Conservation (phyloP, 805 yeast species). For the Kluyveromyces wickerhamii region DNA sequence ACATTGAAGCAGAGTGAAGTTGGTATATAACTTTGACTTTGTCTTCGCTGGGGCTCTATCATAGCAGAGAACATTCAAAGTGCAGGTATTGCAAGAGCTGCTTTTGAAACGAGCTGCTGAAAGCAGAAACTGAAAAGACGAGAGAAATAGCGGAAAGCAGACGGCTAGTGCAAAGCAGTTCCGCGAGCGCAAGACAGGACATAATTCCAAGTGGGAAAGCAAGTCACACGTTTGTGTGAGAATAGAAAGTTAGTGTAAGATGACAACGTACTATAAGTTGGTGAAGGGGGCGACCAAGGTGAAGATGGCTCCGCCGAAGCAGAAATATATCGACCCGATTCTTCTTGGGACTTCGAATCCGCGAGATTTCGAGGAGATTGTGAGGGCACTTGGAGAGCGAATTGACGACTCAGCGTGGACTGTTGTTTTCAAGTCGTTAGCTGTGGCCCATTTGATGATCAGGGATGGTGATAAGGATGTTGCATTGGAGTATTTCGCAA, state of each 20-base stretch:
- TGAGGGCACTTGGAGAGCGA: conserved; percentile 54
- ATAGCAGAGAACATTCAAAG: too few relatives aligned
- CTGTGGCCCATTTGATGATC: conserved; percentile 83
- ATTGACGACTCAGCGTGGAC: conserved; percentile 85
- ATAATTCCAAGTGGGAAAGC: too few relatives aligned
- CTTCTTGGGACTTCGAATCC: conserved; percentile 39
- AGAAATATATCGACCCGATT: conserved; percentile 92
- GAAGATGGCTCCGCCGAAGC: conserved; percentile 94
- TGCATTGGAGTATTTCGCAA: conserved; percentile 53
- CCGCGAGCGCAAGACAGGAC: too few relatives aligned
- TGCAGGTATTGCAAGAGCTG: too few relatives aligned
- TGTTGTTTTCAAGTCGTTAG: conserved; percentile 74
- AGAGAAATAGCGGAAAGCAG: too few relatives aligned
- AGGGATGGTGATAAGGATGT: conserved; percentile 82
- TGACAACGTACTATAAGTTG: conserved; percentile 65
- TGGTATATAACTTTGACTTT: too few relatives aligned
- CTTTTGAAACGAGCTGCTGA: too few relatives aligned
- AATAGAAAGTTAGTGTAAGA: conserved; percentile 14
- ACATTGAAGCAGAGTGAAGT: too few relatives aligned
- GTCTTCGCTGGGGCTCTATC: too few relatives aligned
- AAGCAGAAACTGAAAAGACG: too few relatives aligned
- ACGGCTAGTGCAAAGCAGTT: too few relatives aligned
- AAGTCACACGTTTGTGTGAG: too few relatives aligned
- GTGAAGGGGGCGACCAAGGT: conserved; percentile 74
- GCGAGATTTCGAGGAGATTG: conserved; percentile 54